Evolutionary conservation across 164 flowering plant genomes (phyloP), one percentile per base, ranked within the genome.

Genomic region (Cinnamomum micranthum): DNA sequence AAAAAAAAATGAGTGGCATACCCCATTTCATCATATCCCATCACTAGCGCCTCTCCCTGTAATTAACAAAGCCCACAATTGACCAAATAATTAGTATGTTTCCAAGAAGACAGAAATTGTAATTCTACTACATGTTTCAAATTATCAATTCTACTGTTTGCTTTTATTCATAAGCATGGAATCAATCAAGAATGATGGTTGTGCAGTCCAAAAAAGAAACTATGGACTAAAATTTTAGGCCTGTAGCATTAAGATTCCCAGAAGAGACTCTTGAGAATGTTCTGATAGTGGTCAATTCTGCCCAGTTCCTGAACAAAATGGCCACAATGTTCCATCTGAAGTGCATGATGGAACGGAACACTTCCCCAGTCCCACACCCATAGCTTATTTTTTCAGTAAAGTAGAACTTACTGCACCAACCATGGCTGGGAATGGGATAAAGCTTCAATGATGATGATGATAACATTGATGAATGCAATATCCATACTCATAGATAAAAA

Each of bases 11-110:
- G 60, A 68, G 67, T 19, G 51, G 23, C 78, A 31, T 83, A 83
- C 83, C 85, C 85, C 85, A 83, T 83, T 65, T 76, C 78, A 78
- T 83, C 85, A 74, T 83, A 83, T 71, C 83, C 85, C 85, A 80
- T 83, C 23, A 83, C 85, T 41, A 83, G 71, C 74, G 85, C 85
- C 81, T 83, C 81, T 10, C 85, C 85, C 84, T 81, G 64, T 73
- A 81, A 80, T 33, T n/a, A 78, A 74, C 55, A 58, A 73, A 73
- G 73, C 28, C 27, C 69, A 73, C 55, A 71, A 73, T 74, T 33
- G 66, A 24, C 41, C 60, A 70, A 17, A 47, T 4, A 41, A 22
- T 62, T 23, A 55, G 5, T 67, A 72, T 55, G 60, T 55, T 72
- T 62, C 19, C 1, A 31, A 41, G 47, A 28, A 27, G 31, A 9